Percentiles rank a stretch among this genome's conserved stretches.
These are phyloP conservation scores for Mycena pura DNA, from an alignment of 768 basidiomycete species.

Conservation along the genomic window DNA sequence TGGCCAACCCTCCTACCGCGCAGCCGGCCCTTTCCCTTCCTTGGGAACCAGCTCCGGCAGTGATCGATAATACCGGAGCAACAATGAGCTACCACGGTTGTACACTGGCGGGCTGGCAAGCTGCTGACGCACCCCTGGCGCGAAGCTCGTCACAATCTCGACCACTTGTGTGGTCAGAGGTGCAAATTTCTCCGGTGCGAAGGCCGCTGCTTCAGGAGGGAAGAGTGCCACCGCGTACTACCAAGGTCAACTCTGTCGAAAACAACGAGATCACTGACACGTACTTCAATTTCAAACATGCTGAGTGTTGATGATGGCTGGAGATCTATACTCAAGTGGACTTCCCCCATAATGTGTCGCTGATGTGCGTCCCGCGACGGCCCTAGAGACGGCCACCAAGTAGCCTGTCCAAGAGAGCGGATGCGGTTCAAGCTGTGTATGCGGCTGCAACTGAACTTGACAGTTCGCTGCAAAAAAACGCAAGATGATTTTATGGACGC, in stretches of 20 bases:
- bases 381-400: slow-evolving; percentile 18
- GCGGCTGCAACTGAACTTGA: neutral
- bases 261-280: too few relatives aligned
- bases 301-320: slow-evolving; percentile 8
- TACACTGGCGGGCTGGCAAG: neutral
- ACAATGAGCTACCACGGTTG: neutral
- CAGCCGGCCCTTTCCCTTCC: too few relatives aligned
- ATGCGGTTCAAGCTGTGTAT: neutral
- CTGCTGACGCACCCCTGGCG: slow-evolving; percentile 6
- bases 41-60: neutral
- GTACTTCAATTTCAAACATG: slow-evolving; percentile 10
- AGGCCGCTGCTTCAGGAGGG: slow-evolving; percentile 6
- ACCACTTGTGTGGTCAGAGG: slow-evolving; percentile 14
- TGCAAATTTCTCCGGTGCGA: neutral
- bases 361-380: neutral
- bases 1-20: too few relatives aligned
- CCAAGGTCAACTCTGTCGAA: neutral
- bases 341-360: slow-evolving; percentile 20
- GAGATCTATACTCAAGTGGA: slow-evolving; percentile 11
- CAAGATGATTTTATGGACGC: slow-evolving; percentile 12
- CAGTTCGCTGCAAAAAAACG: slow-evolving; percentile 14
- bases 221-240: slow-evolving; percentile 20
- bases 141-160: slow-evolving; percentile 17
- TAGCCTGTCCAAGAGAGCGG: slow-evolving; percentile 13
- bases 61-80: slow-evolving; percentile 3